These are phyloP conservation scores for Penstemon newberryi DNA, from an alignment of 257 asterid genomes.

Conservation along the genomic window DNA sequence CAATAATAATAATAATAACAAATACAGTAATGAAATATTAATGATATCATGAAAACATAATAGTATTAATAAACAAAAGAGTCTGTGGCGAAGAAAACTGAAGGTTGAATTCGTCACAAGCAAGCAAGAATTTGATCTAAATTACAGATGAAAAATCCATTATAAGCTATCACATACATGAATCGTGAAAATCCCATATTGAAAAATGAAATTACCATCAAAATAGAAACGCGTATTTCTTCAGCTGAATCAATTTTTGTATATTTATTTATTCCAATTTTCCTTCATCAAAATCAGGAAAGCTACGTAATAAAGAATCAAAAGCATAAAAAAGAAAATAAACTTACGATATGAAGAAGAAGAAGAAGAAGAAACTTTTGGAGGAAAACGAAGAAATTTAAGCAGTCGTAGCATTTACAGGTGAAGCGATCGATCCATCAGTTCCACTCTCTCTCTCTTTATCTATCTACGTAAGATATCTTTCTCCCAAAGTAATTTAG, in stretches of 20 bases:
- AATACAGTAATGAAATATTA: not conserved
- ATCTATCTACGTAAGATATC: constrained; percentile 16
- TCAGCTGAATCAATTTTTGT: too few species aligned
- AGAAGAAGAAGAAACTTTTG: constrained; percentile 33
- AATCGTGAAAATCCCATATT: too few species aligned
- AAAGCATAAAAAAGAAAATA: not conserved
- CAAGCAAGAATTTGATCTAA: too few species aligned
- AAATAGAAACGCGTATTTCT: too few species aligned
- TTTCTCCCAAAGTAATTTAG: not conserved
- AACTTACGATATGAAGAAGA: constrained; percentile 39
- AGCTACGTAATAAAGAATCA: too few species aligned
- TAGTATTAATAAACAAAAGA: too few species aligned
- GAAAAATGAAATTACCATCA: too few species aligned
- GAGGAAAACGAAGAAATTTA: constrained; percentile 20
- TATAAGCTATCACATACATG: too few species aligned
- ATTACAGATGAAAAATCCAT: too few species aligned
- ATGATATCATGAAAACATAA: not conserved
- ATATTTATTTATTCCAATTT: too few species aligned
- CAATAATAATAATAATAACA: not conserved
- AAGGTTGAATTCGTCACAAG: not conserved
- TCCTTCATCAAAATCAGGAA: too few species aligned
- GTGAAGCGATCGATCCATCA: not conserved
- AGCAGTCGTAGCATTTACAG: constrained; percentile 19
- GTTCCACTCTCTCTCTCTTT: not conserved
- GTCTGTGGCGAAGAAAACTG: not conserved